These are phyloP conservation scores for Clonostachys byssicola DNA, from an alignment of 2,329 filamentous ascomycete species.

Conservation along the genomic window DNA sequence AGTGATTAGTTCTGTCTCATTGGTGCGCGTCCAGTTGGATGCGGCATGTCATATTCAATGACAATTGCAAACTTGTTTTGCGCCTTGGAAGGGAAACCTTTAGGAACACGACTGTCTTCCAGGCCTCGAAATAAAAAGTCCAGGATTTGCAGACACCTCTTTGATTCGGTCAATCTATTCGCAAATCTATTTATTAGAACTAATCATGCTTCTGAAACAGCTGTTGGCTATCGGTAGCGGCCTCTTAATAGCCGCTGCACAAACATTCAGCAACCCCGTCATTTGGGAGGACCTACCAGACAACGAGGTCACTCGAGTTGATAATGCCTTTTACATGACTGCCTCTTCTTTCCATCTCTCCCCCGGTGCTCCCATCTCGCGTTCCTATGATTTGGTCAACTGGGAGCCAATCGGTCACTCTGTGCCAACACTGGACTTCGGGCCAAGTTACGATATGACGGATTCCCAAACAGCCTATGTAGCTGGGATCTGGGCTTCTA, in stretches of 20 bases:
- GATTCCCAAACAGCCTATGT: constrained; percentile 39
- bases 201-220: too few species aligned
- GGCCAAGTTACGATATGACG: constrained; percentile 38
- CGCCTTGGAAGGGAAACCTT: too few species aligned
- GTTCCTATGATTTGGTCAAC: constrained; percentile 50
- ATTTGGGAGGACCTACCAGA: constrained; percentile 52
- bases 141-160: too few species aligned
- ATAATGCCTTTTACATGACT: constrained; percentile 31
- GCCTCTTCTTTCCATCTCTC: constrained; percentile 52
- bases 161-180: too few species aligned
- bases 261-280: constrained; percentile 41
- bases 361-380: constrained; percentile 50
- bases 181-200: too few species aligned
- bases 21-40: too few species aligned
- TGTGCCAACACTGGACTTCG: constrained; percentile 38
- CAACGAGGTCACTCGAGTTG: constrained; percentile 44
- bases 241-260: not conserved
- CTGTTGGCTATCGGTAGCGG: not conserved
- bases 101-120: too few species aligned
- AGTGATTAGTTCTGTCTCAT: too few species aligned
- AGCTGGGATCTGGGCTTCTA: constrained; percentile 35
- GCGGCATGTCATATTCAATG: too few species aligned
- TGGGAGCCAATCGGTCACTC: constrained; percentile 42
- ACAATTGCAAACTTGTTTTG: too few species aligned
- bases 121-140: too few species aligned